phyloP scores from a whole-genome alignment of 2,329 filamentous ascomycete species.

The Colletotrichum tropicale region DNA sequence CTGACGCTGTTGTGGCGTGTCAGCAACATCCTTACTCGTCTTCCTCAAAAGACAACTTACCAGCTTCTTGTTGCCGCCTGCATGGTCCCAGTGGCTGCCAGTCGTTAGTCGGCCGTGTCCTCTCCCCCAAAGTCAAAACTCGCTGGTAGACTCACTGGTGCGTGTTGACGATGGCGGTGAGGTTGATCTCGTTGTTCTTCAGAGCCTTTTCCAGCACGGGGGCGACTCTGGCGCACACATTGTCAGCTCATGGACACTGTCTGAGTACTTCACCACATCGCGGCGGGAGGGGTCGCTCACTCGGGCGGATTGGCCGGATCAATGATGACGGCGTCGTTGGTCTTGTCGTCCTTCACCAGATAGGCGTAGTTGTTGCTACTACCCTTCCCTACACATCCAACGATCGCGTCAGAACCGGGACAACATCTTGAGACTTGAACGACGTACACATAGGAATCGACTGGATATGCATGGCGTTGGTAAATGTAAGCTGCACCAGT shows the following conservation, averaged over 20 bases:
- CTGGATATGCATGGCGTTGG: slow-evolving; percentile 79
- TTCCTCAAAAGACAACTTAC: slow-evolving; percentile 46
- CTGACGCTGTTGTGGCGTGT: slow-evolving; percentile 30
- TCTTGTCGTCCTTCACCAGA: slow-evolving; percentile 78
- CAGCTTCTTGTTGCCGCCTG: slow-evolving; percentile 86
- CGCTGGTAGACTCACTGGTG: slow-evolving; percentile 75
- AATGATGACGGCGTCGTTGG: slow-evolving; percentile 78
- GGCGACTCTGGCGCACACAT: slow-evolving; percentile 49
- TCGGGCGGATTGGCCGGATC: slow-evolving; percentile 81
- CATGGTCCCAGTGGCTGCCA: slow-evolving; percentile 87
- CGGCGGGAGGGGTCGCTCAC: slow-evolving; percentile 52
- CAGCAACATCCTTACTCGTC: background rate
- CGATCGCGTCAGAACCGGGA: background rate
- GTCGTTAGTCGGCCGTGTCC: background rate
- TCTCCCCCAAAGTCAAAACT: background rate
- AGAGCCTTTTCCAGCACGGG: slow-evolving; percentile 76
- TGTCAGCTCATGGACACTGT: background rate
- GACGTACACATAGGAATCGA: slow-evolving; percentile 86
- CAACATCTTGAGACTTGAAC: background rate
- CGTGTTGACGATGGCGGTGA: slow-evolving; percentile 92
- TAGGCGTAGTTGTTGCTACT: slow-evolving; percentile 86
- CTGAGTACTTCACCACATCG: too few relatives aligned
- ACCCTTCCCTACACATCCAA: slow-evolving; percentile 66
- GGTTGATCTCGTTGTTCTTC: slow-evolving; percentile 73
- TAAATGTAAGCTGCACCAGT: slow-evolving; percentile 33